Percentiles rank a stretch among this genome's conserved stretches.
phyloP scores from a whole-genome alignment of 2,329 filamentous ascomycete species.

The Graphilbum sp. region DNA sequence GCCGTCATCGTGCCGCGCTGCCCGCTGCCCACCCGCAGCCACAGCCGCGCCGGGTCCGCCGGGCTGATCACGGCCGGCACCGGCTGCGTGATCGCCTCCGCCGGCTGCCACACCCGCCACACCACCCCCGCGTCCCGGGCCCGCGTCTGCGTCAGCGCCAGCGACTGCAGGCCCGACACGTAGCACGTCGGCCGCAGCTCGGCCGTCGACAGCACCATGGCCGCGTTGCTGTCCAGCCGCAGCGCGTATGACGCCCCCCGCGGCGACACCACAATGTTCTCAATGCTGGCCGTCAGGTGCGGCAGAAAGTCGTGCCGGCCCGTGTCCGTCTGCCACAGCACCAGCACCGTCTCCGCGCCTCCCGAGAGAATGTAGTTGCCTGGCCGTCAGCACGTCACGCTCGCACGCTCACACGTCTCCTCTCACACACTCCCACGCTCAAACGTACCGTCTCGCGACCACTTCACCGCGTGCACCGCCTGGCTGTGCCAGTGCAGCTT shows the following conservation, averaged over 20 bases:
- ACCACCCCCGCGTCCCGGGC: slow-evolving; percentile 31
- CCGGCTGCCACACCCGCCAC: slow-evolving; percentile 29
- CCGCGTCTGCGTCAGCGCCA: slow-evolving; percentile 30
- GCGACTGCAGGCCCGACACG: slow-evolving; percentile 64
- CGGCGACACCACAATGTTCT: slow-evolving; percentile 69
- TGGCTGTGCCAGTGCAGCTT: slow-evolving; percentile 85
- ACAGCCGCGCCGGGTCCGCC: slow-evolving; percentile 42
- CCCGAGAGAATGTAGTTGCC: slow-evolving; percentile 91
- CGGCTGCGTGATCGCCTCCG: slow-evolving; percentile 26
- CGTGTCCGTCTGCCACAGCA: slow-evolving; percentile 88
- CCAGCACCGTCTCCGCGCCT: slow-evolving; percentile 74
- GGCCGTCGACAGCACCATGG: slow-evolving; percentile 77
- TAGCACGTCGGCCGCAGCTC: slow-evolving; percentile 76
- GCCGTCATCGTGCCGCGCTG: slow-evolving; percentile 38
- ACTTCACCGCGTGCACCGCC: slow-evolving; percentile 70
- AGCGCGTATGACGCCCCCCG: slow-evolving; percentile 68
- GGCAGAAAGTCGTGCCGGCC: slow-evolving; percentile 68
- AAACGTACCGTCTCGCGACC: slow-evolving; percentile 69
- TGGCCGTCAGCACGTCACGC: slow-evolving; percentile 18
- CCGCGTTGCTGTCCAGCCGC: slow-evolving; percentile 80
- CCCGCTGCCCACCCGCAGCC: slow-evolving; percentile 50
- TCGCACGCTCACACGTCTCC: not conserved
- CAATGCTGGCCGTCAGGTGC: slow-evolving; percentile 74
- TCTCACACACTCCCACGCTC: not conserved
- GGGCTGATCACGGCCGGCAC: slow-evolving; percentile 50